Evolutionary conservation across 345 rosid genomes (phyloP), one percentile per base, ranked within the genome.

Genomic region (Pistacia atlantica): DNA sequence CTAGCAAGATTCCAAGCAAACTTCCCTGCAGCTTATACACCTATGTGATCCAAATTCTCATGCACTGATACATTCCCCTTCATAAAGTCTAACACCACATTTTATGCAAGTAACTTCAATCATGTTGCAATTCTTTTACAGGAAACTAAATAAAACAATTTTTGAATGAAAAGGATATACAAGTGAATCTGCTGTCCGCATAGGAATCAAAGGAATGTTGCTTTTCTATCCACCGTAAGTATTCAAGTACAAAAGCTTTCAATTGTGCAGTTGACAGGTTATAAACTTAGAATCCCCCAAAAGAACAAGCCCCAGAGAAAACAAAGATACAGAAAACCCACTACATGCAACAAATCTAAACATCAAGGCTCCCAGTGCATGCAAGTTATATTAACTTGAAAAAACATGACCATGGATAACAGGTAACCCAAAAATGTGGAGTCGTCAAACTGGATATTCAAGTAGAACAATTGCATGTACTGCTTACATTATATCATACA

Each of bases 401-500:
- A 31, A 18, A 5, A 8, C 28, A 66, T 31, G 18, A 66, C 17
- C 22, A 49, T 45, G 49, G n/a, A 20, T 20, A 55, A 70, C 49
- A 54, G 8, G 63, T 70, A 55, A 16, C 16, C 63, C 51, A 58
- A n/a, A 56, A 42, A 52, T 20, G 35, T 22, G 35, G 35, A 33
- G 17, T 38, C 5, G 5, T 71, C 31, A 57, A 71, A 37, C 18
- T 57, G 17, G 63, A 71, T 71, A 33, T 38, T 56, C 51, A 57
- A 37, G 60, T 71, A 70, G 10, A 69, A 70, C 37, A 22, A 35
- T 70, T 9, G 55, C 46, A 69, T 14, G 10, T 70, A 54, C 37
- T 7, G 14, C 20, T 69, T 69, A 69, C 28, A 69, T 52, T 11
- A 8, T 28, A 49, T 16, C 48, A 28, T 51, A 59, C 46, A 20